A percentile compares a stretch with the other conserved stretches of the same genome.
phyloP scores from a whole-genome alignment of 2,329 filamentous ascomycete species.

The Calonectria leucothoes region DNA sequence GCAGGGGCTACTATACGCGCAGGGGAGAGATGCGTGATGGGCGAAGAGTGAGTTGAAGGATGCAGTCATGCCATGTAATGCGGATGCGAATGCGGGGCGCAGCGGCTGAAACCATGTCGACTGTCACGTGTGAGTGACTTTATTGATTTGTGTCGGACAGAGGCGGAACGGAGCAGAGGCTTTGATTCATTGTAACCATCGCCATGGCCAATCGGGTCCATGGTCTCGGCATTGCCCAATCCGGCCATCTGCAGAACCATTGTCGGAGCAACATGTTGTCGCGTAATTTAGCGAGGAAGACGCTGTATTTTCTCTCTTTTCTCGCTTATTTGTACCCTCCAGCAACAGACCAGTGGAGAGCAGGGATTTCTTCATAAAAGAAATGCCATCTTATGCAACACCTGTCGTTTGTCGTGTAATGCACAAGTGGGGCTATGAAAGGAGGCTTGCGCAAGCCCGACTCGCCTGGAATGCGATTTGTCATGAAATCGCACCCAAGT shows the following conservation, averaged over 20 bases:
- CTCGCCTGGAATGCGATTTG: neutral
- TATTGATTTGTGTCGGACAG: neutral
- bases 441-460: neutral
- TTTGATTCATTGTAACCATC: too few species aligned
- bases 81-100: conserved; percentile 1
- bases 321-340: neutral
- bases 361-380: neutral
- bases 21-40: neutral
- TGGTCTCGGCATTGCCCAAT: neutral
- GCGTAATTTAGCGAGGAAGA: neutral
- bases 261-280: neutral
- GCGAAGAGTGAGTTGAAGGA: neutral
- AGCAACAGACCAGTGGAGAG: neutral
- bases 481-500: neutral
- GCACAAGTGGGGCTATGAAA: neutral
- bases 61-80: neutral
- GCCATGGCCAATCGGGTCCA: too few species aligned
- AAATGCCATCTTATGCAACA: neutral
- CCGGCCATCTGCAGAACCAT: neutral
- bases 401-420: neutral
- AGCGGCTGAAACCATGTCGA: neutral
- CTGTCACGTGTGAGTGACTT: neutral
- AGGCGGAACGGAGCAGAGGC: too few species aligned
- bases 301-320: neutral
- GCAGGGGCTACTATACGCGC: neutral